Base-by-base conservation (phyloP, 2,329 filamentous ascomycete species). In the Colletotrichum sp. region DNA sequence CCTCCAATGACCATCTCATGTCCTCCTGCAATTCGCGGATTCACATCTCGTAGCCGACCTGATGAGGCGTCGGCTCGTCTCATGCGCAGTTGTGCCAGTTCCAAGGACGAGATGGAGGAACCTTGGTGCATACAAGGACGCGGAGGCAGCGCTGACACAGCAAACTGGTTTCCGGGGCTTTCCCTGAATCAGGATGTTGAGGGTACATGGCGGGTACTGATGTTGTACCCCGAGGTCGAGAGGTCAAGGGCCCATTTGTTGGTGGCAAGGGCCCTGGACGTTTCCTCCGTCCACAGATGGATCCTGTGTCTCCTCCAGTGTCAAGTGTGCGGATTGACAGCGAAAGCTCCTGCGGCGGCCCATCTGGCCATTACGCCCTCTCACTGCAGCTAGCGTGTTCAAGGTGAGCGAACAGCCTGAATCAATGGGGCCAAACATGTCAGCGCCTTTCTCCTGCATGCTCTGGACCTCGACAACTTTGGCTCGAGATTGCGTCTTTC, bases 331-430 rank as follows among this genome's bases (percentile, higher is more conserved):
- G 63, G 52, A 52, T 43, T 61, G 30, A 6, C 61, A 69, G 38
- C 38, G 65, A 67, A 66, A 36, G 28, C 65, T 67, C 52, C 48
- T 68, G 57, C 69, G 69, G 28, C n/a, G 24, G 34, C 60, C 67
- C 67, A 65, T 71, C 43, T 26, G 55, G 55, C 55, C 21, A 28
- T 61, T 48, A 38, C 48, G 57, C 67, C 34, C 55, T 63, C 60
- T 73, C n/a, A 16, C 71, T 73, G 71, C 73, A 75, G 64, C 64
- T 68, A 69, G 70, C 55, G 24, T 60, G 73, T 52, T 34, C 28
- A 57, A 68, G 60, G 34, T 24, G 43, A 48, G 58, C 64, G 13
- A 73, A 73, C 57, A 65, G 64, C 55, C 70, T 58, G 63, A 73
- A 36, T 67, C 64, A 60, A 68, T 32, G 64, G 58, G 68, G 32